These are phyloP conservation scores for Zelopaecilomyces penicillatus DNA, from an alignment of 2,329 filamentous ascomycete species.

Conservation along the genomic window DNA sequence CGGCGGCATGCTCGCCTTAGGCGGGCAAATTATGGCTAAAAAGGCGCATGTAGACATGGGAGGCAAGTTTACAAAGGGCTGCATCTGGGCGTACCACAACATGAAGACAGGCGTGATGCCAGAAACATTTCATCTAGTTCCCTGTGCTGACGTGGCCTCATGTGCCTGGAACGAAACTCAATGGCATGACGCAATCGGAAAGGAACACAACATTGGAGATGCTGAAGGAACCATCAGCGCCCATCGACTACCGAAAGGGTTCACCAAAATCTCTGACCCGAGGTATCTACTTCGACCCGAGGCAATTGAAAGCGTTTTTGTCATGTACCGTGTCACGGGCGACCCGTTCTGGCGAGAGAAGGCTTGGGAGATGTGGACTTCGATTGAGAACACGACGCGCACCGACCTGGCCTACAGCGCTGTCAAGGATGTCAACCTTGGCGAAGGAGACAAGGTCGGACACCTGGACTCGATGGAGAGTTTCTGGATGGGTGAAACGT, in stretches of 20 bases:
- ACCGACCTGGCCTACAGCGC: constrained; percentile 44
- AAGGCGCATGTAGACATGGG: constrained; percentile 35
- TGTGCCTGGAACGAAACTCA: constrained; percentile 22
- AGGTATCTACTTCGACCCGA: constrained; percentile 62
- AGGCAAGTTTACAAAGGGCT: constrained; percentile 38
- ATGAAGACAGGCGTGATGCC: constrained; percentile 44
- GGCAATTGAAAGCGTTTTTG: constrained; percentile 70
- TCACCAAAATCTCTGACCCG: constrained; percentile 43
- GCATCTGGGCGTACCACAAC: constrained; percentile 39
- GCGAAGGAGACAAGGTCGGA: constrained; percentile 19
- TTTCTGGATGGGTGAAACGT: constrained; percentile 65
- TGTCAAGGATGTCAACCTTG: constrained; percentile 30
- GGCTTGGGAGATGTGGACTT: constrained; percentile 64
- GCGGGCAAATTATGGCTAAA: constrained; percentile 36
- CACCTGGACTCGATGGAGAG: constrained; percentile 53
- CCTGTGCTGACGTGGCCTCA: constrained; percentile 27
- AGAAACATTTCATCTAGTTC: constrained; percentile 35
- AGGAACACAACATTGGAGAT: constrained; percentile 32
- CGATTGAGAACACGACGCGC: constrained; percentile 49
- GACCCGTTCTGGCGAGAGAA: constrained; percentile 53
- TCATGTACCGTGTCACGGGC: constrained; percentile 65
- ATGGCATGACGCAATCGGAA: constrained; percentile 50
- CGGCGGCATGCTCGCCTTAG: constrained; percentile 42
- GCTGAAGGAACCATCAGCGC: constrained; percentile 32
- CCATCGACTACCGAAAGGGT: constrained; percentile 38